Evolutionary conservation across 495 filamentous ascomycete species (phyloP).

Genomic region (Astrothelium subdiscretum): DNA sequence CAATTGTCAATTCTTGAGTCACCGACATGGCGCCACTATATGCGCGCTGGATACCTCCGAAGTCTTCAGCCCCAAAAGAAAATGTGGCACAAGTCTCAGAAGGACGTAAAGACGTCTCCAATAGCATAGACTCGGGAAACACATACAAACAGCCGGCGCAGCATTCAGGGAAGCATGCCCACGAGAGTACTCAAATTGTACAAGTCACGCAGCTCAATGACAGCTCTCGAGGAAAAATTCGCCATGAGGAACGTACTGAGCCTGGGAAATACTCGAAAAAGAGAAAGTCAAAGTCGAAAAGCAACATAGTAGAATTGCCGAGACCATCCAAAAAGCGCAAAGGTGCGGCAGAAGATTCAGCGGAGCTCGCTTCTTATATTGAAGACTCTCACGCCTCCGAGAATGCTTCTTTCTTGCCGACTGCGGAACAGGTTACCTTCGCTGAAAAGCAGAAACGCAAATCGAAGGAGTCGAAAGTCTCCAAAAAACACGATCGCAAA

Average conservation of each 20-base stretch:
- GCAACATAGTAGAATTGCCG: neutral
- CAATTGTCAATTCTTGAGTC: conserved; percentile 10
- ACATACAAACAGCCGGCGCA: conserved; percentile 15
- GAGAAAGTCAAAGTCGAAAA: neutral
- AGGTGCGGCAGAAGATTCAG: neutral
- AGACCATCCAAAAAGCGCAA: neutral
- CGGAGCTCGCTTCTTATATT: neutral
- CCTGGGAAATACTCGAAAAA: neutral
- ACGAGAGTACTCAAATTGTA: neutral
- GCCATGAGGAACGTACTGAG: conserved; percentile 12
- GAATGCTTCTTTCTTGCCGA: neutral
- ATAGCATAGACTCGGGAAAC: neutral
- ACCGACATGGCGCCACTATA: conserved; percentile 31
- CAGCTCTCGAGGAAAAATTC: neutral
- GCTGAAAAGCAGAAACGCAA: neutral
- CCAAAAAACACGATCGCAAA: neutral
- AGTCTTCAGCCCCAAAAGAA: conserved; percentile 10
- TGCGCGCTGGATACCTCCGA: conserved; percentile 39
- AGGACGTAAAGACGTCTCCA: neutral
- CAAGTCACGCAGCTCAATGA: conserved; percentile 29
- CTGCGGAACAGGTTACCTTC: neutral
- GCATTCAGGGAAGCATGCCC: neutral
- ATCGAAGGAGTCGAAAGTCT: neutral
- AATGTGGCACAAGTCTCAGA: neutral
- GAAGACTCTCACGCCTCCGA: neutral